Percentiles rank a stretch among this genome's conserved stretches.
Evolutionary conservation across 495 filamentous ascomycete genomes (phyloP).

Genomic region (Neurospora sp.): DNA sequence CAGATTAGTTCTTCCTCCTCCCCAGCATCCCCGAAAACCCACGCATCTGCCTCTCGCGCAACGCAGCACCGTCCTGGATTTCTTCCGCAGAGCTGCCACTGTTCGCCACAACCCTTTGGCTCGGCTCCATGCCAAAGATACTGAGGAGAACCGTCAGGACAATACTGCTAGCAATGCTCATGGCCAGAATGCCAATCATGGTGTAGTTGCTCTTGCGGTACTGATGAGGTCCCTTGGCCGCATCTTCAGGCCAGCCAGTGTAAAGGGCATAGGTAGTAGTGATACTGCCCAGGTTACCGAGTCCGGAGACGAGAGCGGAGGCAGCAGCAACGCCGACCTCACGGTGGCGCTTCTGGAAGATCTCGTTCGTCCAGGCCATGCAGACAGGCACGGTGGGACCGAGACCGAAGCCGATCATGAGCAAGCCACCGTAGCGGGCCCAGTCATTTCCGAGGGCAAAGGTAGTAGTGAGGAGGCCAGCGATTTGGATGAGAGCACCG

Average conservation of each 20-base stretch:
- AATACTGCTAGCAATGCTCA: constrained; percentile 62
- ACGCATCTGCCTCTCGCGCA: constrained; percentile 55
- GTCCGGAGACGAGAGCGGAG: constrained; percentile 71
- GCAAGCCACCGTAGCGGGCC: constrained; percentile 78
- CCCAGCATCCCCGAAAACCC: constrained; percentile 54
- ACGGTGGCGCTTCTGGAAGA: constrained; percentile 81
- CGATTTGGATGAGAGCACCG: constrained; percentile 68
- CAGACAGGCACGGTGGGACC: constrained; percentile 85
- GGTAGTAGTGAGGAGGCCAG: constrained; percentile 68
- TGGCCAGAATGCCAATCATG: constrained; percentile 76
- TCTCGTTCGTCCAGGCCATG: constrained; percentile 88
- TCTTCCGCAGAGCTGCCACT: constrained; percentile 33
- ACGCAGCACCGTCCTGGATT: constrained; percentile 59
- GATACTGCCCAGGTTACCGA: constrained; percentile 77
- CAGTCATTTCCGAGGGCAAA: constrained; percentile 65
- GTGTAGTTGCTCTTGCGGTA: constrained; percentile 76
- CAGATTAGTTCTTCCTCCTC: constrained; percentile 11
- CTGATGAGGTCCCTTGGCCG: constrained; percentile 52
- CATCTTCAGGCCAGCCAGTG: constrained; percentile 72
- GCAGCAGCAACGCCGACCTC: constrained; percentile 90
- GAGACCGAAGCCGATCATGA: constrained; percentile 84
- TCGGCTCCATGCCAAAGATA: constrained; percentile 47
- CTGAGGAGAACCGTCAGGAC: constrained; percentile 57
- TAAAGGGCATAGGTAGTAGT: constrained; percentile 85
- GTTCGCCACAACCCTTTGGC: constrained; percentile 26